phyloP scores from a whole-genome alignment of 345 rosid species.

The Hevea brasiliensis region DNA sequence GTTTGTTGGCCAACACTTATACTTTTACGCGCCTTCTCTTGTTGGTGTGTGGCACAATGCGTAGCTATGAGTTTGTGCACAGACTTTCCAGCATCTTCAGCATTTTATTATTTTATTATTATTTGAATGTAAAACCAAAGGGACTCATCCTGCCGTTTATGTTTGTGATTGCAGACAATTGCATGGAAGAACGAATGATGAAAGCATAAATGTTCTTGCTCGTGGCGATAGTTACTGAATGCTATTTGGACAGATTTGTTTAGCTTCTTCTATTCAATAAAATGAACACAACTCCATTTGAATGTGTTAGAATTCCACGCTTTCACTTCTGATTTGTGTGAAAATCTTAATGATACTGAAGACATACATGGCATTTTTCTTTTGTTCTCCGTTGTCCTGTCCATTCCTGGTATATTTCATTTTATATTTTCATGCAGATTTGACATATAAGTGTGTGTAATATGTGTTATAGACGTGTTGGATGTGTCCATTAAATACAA shows the following conservation, averaged over 20 bases:
- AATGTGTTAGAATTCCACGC: too few species aligned
- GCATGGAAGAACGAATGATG: background rate
- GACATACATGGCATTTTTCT: too few species aligned
- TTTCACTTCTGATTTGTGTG: too few species aligned
- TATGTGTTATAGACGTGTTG: too few species aligned
- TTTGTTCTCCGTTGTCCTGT: too few species aligned
- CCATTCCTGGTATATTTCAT: too few species aligned
- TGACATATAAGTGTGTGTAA: too few species aligned
- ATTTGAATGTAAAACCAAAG: background rate
- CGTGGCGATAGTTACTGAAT: background rate
- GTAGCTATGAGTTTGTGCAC: background rate
- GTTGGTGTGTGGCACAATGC: background rate
- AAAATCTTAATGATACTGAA: too few species aligned
- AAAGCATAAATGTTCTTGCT: conserved; percentile 10
- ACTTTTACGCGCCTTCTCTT: background rate
- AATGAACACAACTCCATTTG: too few species aligned
- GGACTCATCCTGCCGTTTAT: background rate
- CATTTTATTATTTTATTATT: background rate
- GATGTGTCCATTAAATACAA: too few species aligned
- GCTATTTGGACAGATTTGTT: conserved; percentile 2
- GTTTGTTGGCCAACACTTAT: background rate
- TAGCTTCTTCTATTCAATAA: conserved; percentile 20
- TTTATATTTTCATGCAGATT: too few species aligned
- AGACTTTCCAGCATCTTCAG: too few species aligned
- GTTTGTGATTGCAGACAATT: conserved; percentile 17